Evolutionary conservation across 2,329 filamentous ascomycete genomes (phyloP), one percentile per base, ranked within the genome.

Genomic region (Teratosphaeria viscida): DNA sequence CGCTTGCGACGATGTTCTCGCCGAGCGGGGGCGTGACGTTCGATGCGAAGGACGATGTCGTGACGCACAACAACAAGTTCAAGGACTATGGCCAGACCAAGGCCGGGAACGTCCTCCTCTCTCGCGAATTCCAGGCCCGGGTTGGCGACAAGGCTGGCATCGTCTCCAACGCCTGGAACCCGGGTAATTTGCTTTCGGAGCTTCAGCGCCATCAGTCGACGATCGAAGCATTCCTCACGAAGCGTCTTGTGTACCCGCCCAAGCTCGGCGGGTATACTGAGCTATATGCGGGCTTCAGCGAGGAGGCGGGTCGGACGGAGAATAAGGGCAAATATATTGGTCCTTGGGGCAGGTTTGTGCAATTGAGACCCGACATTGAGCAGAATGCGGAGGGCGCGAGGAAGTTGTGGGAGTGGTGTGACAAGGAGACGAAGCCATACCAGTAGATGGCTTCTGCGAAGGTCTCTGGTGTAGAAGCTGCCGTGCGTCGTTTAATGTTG

Each of bases 401-500:
- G 62, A 72, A 70, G 64, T 71, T 78, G 55, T 77, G 73, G 73
- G 69, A 72, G 54, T 76, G 73, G 71, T 74, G 71, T 64, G 74
- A 76, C 64, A 68, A 70, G 64, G 68, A 75, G 61, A 66, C 64
- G 52, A 57, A 61, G 62, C 34, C 39, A 43, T 64, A 57, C 52
- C 7, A 26, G 39, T 59, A 59, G 14, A 37, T 56, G 16, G 16
- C 43, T 49, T 3, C 3, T 23, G 7, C 2, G 10, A 12, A 14
- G 8, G 12, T n/a, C 16, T 43, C 5, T 43, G 37, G 10, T 32
- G 29, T 32, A 32, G 29, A 32, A 32, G 29, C 29, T 32, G 4
- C 7, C 5, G 4, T 32, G 7, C 5, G 29, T 5, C 29, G 29
- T 32, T 32, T 7, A 23, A 32, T 32, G 29, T 32, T 5, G 6